Percentiles rank a stretch among this genome's conserved stretches.
Conservation (phyloP, 2,329 filamentous ascomycete species). For the Colletotrichum sp. region DNA sequence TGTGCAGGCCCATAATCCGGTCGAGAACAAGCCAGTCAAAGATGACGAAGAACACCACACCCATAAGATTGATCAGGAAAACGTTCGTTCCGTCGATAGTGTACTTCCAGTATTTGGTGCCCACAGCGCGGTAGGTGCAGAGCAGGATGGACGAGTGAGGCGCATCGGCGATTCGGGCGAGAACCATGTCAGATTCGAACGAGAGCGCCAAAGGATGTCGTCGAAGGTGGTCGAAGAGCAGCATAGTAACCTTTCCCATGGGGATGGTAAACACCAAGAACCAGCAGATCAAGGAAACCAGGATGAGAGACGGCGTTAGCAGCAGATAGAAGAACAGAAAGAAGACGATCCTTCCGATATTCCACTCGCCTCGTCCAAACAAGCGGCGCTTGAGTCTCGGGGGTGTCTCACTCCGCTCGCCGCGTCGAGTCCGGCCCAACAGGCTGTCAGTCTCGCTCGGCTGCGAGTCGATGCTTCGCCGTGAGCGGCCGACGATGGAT, state of each 20-base stretch:
- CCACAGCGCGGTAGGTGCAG: slow-evolving; percentile 96
- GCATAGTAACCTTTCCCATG: slow-evolving; percentile 93
- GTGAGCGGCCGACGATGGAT: slow-evolving; percentile 84
- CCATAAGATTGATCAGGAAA: slow-evolving; percentile 96
- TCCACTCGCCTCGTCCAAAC: slow-evolving; percentile 97
- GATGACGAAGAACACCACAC: slow-evolving; percentile 91
- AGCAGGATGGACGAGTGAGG: slow-evolving; percentile 86
- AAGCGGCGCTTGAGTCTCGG: slow-evolving; percentile 75
- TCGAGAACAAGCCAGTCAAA: slow-evolving; percentile 87
- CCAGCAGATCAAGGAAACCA: slow-evolving; percentile 92
- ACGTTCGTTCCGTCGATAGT: slow-evolving; percentile 98
- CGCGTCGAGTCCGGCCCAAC: slow-evolving; percentile 66
- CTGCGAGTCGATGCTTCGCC: slow-evolving; percentile 86
- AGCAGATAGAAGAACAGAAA: slow-evolving; percentile 96
- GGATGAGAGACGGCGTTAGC: slow-evolving; percentile 82
- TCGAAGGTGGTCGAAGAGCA: slow-evolving; percentile 89
- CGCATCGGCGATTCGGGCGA: slow-evolving; percentile 72
- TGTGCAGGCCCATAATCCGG: slow-evolving; percentile 70
- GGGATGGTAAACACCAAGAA: slow-evolving; percentile 97
- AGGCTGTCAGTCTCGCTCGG: slow-evolving; percentile 89
- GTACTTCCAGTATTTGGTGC: slow-evolving; percentile 98
- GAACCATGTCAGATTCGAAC: slow-evolving; percentile 85
- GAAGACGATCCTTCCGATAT: slow-evolving; percentile 90
- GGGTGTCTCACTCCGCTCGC: slow-evolving; percentile 47
- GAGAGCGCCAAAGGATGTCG: slow-evolving; percentile 91